Evolutionary conservation across 2,329 filamentous ascomycete species (phyloP).

Genomic region (Ceratocystis eucalypticola): DNA sequence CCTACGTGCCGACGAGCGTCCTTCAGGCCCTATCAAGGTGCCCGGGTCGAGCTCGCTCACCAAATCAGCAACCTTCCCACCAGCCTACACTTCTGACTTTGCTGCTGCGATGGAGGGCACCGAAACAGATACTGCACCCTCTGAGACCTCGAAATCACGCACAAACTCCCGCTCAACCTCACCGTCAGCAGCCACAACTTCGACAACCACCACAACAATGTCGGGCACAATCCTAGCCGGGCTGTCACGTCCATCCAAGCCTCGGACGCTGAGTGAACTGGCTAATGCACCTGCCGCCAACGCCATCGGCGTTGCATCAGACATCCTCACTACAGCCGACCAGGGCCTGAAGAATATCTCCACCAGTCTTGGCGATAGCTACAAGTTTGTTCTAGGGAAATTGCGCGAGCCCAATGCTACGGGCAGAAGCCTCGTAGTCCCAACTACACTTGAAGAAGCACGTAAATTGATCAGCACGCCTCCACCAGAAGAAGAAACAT

Average conservation of each 20-base stretch:
- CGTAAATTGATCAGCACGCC: conserved; percentile 72
- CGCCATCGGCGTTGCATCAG: conserved; percentile 67
- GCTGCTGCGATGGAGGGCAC: conserved; percentile 25
- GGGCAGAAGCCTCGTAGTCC: conserved; percentile 45
- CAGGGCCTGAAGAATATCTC: conserved; percentile 87
- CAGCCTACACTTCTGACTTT: conserved; percentile 35
- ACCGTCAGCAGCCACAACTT: neutral
- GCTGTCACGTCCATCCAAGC: conserved; percentile 29
- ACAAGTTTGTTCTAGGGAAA: conserved; percentile 83
- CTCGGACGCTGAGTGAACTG: conserved; percentile 68
- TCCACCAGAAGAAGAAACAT: conserved; percentile 39
- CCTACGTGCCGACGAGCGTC: conserved; percentile 64
- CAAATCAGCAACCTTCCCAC: conserved; percentile 40
- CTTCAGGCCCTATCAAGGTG: conserved; percentile 51
- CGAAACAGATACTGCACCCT: neutral
- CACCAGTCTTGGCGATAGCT: conserved; percentile 77
- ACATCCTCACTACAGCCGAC: conserved; percentile 78
- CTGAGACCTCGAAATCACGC: neutral
- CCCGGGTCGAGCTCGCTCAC: conserved; percentile 36
- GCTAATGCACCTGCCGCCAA: conserved; percentile 66
- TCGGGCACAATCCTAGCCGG: conserved; percentile 10
- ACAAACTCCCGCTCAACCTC: neutral
- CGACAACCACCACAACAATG: neutral
- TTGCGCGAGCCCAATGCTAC: conserved; percentile 50
- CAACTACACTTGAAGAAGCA: conserved; percentile 86